phyloP scores from a whole-genome alignment of 2,329 filamentous ascomycete species.

The Dryadomyces quercus-mongolicae region DNA sequence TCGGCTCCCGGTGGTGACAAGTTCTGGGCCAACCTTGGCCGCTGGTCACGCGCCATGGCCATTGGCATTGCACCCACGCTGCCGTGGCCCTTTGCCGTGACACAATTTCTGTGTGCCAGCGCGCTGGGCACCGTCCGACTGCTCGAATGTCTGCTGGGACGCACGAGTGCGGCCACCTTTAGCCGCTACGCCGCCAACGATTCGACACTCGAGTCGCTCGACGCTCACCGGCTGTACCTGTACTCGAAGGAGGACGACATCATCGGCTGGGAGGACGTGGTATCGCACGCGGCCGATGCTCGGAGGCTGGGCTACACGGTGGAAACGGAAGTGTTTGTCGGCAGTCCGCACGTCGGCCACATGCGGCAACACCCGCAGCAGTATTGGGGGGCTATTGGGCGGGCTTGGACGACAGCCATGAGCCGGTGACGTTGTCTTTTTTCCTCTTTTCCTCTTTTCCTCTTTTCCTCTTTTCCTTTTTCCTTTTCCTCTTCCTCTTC shows the following conservation, averaged over 20 bases:
- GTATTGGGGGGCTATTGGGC: constrained; percentile 1
- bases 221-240: neutral
- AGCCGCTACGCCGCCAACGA: neutral
- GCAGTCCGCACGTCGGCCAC: constrained; percentile 2
- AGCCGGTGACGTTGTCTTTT: neutral
- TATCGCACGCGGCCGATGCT: neutral
- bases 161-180: neutral
- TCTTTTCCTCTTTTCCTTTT: neutral
- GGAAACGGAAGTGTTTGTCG: neutral
- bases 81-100: neutral
- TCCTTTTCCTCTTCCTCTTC: neutral
- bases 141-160: neutral
- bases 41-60: constrained; percentile 1
- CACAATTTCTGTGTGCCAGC: neutral
- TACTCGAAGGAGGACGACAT: constrained; percentile 1
- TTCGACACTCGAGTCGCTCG: neutral
- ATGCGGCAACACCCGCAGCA: neutral
- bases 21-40: neutral
- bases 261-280: constrained; percentile 2
- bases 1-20: constrained; percentile 1
- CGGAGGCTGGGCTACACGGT: neutral
- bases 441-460: neutral
- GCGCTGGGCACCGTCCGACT: neutral
- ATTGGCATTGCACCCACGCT: neutral
- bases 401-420: neutral